These are phyloP conservation scores for Tetracladium maxilliforme DNA, from an alignment of 2,329 filamentous ascomycete species.

Conservation along the genomic window DNA sequence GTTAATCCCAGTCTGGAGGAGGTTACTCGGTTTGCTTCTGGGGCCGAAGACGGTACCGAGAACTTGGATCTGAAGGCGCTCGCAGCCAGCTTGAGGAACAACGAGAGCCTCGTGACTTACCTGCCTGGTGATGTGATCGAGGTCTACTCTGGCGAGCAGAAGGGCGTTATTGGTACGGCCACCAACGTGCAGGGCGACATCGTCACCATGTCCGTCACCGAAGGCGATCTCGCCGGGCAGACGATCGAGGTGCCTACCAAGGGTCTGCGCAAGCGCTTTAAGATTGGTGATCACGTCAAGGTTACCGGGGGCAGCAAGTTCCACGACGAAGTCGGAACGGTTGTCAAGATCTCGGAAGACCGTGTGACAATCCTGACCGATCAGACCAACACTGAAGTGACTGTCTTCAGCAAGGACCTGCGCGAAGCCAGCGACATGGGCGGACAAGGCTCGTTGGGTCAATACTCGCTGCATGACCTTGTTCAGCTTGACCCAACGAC, in stretches of 20 bases:
- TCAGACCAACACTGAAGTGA: constrained; percentile 84
- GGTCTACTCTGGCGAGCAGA: constrained; percentile 90
- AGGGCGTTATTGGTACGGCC: constrained; percentile 74
- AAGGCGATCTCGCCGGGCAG: constrained; percentile 70
- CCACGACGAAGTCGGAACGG: constrained; percentile 90
- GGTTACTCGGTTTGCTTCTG: constrained; percentile 83
- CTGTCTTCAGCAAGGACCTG: constrained; percentile 94
- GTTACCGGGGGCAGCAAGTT: constrained; percentile 93
- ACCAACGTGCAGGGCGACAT: constrained; percentile 83
- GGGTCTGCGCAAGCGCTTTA: constrained; percentile 84
- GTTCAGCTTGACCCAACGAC: constrained; percentile 89
- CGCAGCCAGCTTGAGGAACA: constrained; percentile 78
- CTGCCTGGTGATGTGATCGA: constrained; percentile 92
- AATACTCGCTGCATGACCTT: constrained; percentile 84
- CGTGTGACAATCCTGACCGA: constrained; percentile 87
- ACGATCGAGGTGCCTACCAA: constrained; percentile 86
- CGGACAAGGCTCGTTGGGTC: constrained; percentile 68
- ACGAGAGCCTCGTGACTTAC: constrained; percentile 68
- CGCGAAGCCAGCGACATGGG: constrained; percentile 87
- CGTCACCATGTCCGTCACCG: constrained; percentile 71
- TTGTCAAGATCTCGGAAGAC: constrained; percentile 86
- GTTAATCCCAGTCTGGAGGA: constrained; percentile 91
- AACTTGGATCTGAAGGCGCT: constrained; percentile 86
- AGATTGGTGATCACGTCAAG: constrained; percentile 91
- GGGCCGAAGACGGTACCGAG: constrained; percentile 81